Conservation (phyloP, 1,284 basidiomycete genomes). For the Ganoderma meredithae region DNA sequence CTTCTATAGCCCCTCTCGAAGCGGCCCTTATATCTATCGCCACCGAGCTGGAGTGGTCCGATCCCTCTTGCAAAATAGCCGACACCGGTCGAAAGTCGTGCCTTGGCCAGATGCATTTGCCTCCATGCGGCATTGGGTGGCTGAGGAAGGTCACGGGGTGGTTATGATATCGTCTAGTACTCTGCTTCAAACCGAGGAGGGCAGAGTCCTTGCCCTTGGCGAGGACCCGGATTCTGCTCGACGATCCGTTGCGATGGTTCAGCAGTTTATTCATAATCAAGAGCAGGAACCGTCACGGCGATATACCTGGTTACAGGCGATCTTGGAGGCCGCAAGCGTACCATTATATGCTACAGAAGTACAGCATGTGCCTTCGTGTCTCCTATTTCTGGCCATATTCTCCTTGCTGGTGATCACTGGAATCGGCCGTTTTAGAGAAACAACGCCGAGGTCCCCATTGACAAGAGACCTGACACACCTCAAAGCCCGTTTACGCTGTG, state of each 20-base stretch:
- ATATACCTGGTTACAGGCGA: neutral
- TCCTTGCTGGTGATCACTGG: neutral
- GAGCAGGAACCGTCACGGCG: neutral
- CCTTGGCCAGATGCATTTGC: neutral
- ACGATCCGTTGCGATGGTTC: neutral
- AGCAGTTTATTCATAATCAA: neutral
- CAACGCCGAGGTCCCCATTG: too few species aligned
- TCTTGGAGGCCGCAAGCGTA: neutral
- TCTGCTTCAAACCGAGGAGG: neutral
- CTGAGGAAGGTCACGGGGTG: neutral
- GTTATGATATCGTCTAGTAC: neutral
- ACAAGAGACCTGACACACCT: neutral
- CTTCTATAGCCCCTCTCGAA: conserved; percentile 1
- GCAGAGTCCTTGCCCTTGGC: neutral
- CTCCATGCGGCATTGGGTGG: neutral
- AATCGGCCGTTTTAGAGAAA: neutral
- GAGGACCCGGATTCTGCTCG: neutral
- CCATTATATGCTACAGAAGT: too few species aligned
- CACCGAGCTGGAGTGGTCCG: neutral
- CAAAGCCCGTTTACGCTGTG: neutral
- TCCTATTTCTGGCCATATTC: neutral
- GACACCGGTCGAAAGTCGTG: neutral
- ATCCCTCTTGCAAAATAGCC: neutral
- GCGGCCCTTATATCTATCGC: neutral
- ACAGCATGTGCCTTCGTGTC: neutral